A percentile compares a stretch with the other conserved stretches of the same genome.
Evolutionary conservation across 73 alveolate genomes (phyloP).

Genomic region (Paramecium bursaria): DNA sequence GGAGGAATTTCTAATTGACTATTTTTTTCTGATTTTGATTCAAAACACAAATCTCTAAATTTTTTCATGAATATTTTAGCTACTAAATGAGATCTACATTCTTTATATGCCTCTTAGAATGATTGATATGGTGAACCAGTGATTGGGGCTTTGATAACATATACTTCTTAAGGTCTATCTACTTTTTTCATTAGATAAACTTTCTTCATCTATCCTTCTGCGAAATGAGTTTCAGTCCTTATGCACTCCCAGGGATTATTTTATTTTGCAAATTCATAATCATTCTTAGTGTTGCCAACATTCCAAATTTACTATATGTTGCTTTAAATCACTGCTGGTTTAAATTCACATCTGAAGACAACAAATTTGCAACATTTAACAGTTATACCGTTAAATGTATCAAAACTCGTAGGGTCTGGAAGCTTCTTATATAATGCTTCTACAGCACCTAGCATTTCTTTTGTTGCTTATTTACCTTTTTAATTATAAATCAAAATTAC

Average conservation of each 20-base stretch:
- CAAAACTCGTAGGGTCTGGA: no score
- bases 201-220: constrained; percentile 34
- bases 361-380: no score
- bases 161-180: background rate
- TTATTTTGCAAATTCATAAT: background rate
- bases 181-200: constrained; percentile 18
- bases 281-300: no score
- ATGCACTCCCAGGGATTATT: background rate
- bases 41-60: background rate
- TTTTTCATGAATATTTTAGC: constrained; percentile 3
- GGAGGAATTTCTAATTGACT: background rate
- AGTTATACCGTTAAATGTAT: no score
- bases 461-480: no score
- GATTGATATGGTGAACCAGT: background rate
- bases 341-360: no score
- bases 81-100: constrained; percentile 49
- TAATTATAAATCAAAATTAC: no score
- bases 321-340: no score
- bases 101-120: background rate
- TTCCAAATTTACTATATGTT: no score
- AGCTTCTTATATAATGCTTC: no score
- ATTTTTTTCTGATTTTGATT: background rate
- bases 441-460: no score
- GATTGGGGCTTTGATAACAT: constrained; percentile 26
- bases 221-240: constrained; percentile 3